Conservation (phyloP, 2,329 filamentous ascomycete genomes). For the Fusarium citri region DNA sequence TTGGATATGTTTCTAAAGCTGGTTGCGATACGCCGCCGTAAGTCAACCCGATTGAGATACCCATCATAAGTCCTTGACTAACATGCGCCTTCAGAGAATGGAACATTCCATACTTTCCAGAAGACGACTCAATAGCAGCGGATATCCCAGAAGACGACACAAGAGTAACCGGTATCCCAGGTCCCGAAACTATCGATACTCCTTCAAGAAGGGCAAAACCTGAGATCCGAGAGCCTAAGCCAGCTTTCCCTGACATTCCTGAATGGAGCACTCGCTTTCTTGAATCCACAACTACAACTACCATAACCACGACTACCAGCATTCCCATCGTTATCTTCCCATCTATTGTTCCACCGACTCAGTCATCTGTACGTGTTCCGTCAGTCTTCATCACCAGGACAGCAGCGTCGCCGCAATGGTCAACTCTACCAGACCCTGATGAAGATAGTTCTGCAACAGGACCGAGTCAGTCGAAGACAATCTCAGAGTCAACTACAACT, state of each 20-base stretch:
- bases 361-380: not conserved
- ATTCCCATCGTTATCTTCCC: not conserved
- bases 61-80: not conserved
- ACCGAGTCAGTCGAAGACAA: not conserved
- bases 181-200: not conserved
- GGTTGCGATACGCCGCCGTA: not conserved
- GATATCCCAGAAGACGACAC: not conserved
- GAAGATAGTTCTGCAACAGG: not conserved
- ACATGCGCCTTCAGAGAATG: not conserved
- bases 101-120: not conserved
- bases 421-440: slow-evolving; percentile 1
- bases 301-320: not conserved
- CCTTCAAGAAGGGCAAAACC: not conserved
- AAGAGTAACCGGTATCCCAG: not conserved
- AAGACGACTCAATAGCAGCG: not conserved
- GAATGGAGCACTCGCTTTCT: not conserved
- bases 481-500: not conserved
- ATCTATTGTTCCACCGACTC: not conserved
- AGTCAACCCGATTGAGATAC: not conserved
- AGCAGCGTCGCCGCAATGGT: not conserved
- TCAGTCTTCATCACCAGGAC: slow-evolving; percentile 4
- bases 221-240: not conserved
- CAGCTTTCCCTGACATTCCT: not conserved
- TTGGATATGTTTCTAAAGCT: not conserved
- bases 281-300: not conserved